Percentiles rank a stretch among this genome's conserved stretches.
phyloP scores from a whole-genome alignment of 768 basidiomycete genomes.

The Mycena albidolilacea region DNA sequence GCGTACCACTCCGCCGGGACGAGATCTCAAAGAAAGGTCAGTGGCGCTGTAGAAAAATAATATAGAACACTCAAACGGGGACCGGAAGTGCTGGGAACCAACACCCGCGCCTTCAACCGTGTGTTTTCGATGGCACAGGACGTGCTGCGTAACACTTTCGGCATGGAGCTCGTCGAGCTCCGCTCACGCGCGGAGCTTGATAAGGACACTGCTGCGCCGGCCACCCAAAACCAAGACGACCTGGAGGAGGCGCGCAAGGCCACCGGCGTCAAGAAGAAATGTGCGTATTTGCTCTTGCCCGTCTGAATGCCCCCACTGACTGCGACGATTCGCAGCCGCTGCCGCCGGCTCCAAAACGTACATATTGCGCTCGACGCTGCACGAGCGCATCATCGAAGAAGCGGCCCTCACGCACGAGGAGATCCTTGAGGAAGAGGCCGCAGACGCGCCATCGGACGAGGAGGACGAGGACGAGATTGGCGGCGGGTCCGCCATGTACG shows the following conservation, averaged over 20 bases:
- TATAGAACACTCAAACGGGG: background rate
- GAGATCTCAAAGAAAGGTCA: slow-evolving; percentile 90
- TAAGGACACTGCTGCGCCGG: slow-evolving; percentile 52
- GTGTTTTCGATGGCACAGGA: slow-evolving; percentile 77
- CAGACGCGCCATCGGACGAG: slow-evolving; percentile 66
- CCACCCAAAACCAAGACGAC: slow-evolving; percentile 59
- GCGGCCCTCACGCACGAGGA: slow-evolving; percentile 71
- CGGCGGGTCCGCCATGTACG: slow-evolving; percentile 60
- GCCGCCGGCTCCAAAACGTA: slow-evolving; percentile 82
- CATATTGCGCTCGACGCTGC: slow-evolving; percentile 83
- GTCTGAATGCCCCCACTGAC: slow-evolving; percentile 15
- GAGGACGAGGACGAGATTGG: slow-evolving; percentile 63
- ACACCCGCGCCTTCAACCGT: slow-evolving; percentile 70
- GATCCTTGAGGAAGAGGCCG: slow-evolving; percentile 63
- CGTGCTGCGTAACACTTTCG: slow-evolving; percentile 76
- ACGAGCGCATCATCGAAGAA: slow-evolving; percentile 72
- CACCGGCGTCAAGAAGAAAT: slow-evolving; percentile 77
- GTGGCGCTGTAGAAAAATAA: slow-evolving; percentile 4
- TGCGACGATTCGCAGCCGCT: slow-evolving; percentile 54
- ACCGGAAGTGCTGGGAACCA: slow-evolving; percentile 53
- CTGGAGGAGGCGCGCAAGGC: slow-evolving; percentile 62
- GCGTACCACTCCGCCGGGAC: slow-evolving; percentile 78
- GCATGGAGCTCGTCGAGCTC: slow-evolving; percentile 89
- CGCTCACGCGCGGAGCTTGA: slow-evolving; percentile 72
- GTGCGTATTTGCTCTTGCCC: slow-evolving; percentile 50